Evolutionary conservation across 164 flowering plant genomes (phyloP).

Genomic region (Vitis amurensis): DNA sequence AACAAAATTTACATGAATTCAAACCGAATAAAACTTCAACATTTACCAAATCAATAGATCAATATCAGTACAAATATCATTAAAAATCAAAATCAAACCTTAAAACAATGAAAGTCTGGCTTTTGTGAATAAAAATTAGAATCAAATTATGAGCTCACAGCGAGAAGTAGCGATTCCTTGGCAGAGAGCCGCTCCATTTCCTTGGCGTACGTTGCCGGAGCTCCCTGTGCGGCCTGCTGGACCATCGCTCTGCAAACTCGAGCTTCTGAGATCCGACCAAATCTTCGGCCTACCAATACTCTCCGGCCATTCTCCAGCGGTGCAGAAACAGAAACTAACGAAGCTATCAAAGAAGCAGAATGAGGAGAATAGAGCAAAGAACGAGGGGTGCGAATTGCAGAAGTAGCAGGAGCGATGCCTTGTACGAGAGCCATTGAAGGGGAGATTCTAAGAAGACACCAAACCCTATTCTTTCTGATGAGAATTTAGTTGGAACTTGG

Average conservation of each 20-base stretch:
- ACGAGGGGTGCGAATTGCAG: constrained; percentile 21
- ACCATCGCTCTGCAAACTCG: constrained; percentile 55
- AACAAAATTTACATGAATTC: no score
- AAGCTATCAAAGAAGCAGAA: not conserved
- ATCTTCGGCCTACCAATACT: constrained; percentile 9
- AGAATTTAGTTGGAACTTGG: no score
- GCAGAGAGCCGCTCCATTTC: constrained; percentile 95
- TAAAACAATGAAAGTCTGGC: not conserved
- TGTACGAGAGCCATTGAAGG: constrained; percentile 34
- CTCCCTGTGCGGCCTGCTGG: constrained; percentile 60
- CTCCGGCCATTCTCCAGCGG: constrained; percentile 17
- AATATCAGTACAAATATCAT: no score
- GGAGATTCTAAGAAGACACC: not conserved
- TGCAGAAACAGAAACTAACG: constrained; percentile 2
- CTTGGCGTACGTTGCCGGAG: constrained; percentile 76
- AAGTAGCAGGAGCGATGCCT: constrained; percentile 15
- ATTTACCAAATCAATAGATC: no score
- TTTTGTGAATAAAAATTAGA: not conserved
- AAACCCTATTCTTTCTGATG: no score
- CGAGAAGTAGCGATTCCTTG: constrained; percentile 87
- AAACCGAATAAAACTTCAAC: no score
- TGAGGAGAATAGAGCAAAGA: constrained; percentile 15
- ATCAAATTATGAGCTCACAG: constrained; percentile 39
- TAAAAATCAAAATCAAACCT: not conserved
- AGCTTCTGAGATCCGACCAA: constrained; percentile 12